A percentile compares a stretch with the other conserved stretches of the same genome.
These are phyloP conservation scores for Salvia sclarea DNA, from an alignment of 305 asterid species.

Conservation along the genomic window DNA sequence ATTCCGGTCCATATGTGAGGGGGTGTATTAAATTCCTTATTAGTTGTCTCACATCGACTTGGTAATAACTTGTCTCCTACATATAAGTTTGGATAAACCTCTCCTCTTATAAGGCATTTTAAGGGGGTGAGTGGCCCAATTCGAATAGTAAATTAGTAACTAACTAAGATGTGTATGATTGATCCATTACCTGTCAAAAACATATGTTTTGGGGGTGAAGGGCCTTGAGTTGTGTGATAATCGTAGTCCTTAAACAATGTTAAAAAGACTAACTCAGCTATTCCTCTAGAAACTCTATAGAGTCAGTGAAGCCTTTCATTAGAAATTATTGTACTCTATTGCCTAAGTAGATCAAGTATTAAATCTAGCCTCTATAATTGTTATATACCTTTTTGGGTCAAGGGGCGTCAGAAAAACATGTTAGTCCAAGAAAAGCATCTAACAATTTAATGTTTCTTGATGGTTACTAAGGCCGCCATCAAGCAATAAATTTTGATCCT, in stretches of 20 bases:
- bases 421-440: slow-evolving; percentile 5
- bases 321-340: neutral
- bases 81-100: too few species aligned
- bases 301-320: neutral
- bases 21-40: too few species aligned
- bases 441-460: neutral
- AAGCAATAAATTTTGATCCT: neutral
- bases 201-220: neutral
- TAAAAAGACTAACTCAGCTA: neutral
- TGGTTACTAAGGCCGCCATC: slow-evolving; percentile 1
- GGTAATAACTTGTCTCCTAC: too few species aligned
- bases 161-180: neutral
- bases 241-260: neutral
- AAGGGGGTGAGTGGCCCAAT: too few species aligned
- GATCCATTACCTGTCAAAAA: neutral
- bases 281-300: neutral
- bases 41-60: too few species aligned
- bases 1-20: too few species aligned
- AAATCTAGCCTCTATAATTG: neutral
- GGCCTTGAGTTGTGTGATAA: neutral
- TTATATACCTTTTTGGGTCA: neutral
- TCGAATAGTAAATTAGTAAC: too few species aligned
- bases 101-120: too few species aligned
- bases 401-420: neutral
- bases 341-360: slow-evolving; percentile 3